phyloP scores from a whole-genome alignment of 441 rosid species.

The Dalechampia spathulata region DNA sequence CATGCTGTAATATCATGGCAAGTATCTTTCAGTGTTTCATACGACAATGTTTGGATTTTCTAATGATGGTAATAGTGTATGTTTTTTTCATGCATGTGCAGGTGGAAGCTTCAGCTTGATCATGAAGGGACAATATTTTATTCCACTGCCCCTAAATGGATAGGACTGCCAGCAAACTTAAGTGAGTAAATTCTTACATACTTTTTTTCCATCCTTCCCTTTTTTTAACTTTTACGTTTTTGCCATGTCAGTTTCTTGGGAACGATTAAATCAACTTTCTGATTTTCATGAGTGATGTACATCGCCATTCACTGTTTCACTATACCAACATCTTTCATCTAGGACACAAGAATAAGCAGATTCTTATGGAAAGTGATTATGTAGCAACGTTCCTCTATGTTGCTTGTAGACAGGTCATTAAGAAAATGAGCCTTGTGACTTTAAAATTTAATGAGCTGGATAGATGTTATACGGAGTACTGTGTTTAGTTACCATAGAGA shows the following conservation, averaged over 20 bases:
- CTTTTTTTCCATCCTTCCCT: not conserved
- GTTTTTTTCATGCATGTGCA: conserved; percentile 22
- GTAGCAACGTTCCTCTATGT: no score
- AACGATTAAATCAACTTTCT: no score
- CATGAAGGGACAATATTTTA: conserved; percentile 73
- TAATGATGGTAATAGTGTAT: not conserved
- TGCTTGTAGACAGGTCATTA: not conserved
- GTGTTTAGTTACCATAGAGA: not conserved
- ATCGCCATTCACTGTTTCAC: no score
- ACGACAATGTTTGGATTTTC: not conserved
- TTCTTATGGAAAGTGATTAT: no score
- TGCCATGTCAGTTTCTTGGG: no score
- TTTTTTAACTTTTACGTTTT: no score
- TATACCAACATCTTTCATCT: no score
- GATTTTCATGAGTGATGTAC: no score
- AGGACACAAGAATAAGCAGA: no score
- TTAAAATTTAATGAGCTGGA: not conserved
- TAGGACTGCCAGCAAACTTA: conserved; percentile 33
- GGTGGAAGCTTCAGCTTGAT: conserved; percentile 98
- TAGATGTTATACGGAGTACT: not conserved
- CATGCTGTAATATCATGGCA: conserved; percentile 91
- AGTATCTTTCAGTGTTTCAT: conserved; percentile 11
- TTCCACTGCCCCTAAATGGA: conserved; percentile 89
- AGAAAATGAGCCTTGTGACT: not conserved
- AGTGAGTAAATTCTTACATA: conserved; percentile 19